Evolutionary conservation across 1,284 basidiomycete species (phyloP).

Genomic region (Trichosporon ovoides): DNA sequence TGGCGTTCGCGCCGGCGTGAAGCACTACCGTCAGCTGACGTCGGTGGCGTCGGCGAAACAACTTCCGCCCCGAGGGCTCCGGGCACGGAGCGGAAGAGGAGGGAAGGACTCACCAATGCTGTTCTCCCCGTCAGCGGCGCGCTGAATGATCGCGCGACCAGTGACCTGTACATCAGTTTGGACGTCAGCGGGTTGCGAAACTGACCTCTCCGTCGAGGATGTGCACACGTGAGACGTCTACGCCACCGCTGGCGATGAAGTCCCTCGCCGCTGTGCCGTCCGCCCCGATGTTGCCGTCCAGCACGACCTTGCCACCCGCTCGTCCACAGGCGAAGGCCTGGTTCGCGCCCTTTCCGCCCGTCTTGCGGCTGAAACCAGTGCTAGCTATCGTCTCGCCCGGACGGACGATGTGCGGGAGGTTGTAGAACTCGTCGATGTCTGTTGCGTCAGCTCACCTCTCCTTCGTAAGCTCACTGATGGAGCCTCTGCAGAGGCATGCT

Average conservation of each 20-base stretch:
- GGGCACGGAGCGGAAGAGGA: no score
- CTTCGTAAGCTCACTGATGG: no score
- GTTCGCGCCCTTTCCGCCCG: constrained; percentile 54
- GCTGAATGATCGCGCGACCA: constrained; percentile 52
- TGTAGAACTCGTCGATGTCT: constrained; percentile 47
- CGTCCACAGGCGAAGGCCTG: constrained; percentile 49
- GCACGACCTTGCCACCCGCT: constrained; percentile 43
- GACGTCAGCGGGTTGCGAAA: constrained; percentile 5
- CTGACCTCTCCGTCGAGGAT: constrained; percentile 37
- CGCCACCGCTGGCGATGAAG: constrained; percentile 31
- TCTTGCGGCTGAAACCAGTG: constrained; percentile 39
- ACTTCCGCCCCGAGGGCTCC: not conserved
- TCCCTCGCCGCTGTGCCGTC: constrained; percentile 48
- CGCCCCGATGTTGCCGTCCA: constrained; percentile 46
- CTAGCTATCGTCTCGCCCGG: constrained; percentile 53
- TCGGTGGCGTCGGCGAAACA: not conserved
- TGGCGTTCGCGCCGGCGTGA: constrained; percentile 46
- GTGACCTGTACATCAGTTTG: constrained; percentile 34
- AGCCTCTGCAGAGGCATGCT: constrained; percentile 13
- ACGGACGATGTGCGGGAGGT: constrained; percentile 49
- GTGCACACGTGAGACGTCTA: constrained; percentile 33
- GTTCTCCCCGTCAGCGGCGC: constrained; percentile 50
- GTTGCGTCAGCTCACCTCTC: not conserved
- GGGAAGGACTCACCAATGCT: constrained; percentile 49
- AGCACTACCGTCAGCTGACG: constrained; percentile 34